Percentiles rank a stretch among this genome's conserved stretches.
These are phyloP conservation scores for Pseudogymnoascus verrucosus DNA, from an alignment of 2,329 filamentous ascomycete genomes.

Conservation along the genomic window DNA sequence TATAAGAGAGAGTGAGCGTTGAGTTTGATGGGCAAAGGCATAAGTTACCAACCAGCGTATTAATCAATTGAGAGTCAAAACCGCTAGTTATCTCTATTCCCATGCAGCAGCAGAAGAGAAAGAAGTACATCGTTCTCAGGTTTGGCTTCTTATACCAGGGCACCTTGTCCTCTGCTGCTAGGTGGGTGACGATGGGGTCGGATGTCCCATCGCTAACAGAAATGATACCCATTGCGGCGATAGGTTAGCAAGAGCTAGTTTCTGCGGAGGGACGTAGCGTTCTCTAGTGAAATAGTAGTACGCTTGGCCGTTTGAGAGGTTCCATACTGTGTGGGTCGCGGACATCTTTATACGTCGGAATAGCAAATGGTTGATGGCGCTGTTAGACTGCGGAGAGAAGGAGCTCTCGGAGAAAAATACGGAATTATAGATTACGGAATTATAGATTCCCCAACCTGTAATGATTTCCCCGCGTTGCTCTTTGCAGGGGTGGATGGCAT, in stretches of 20 bases:
- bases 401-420: background rate
- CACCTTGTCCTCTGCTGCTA: slow-evolving; percentile 32
- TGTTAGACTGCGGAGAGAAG: background rate
- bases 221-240: background rate
- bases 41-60: slow-evolving; percentile 31
- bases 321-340: background rate
- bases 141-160: slow-evolving; percentile 35
- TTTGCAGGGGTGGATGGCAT: background rate
- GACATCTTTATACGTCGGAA: background rate
- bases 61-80: slow-evolving; percentile 44
- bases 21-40: slow-evolving; percentile 13
- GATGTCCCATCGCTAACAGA: slow-evolving; percentile 10
- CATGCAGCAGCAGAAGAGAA: slow-evolving; percentile 40
- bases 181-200: slow-evolving; percentile 33
- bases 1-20: background rate
- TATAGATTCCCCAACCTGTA: background rate
- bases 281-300: background rate
- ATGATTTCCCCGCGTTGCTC: background rate
- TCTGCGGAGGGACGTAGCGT: background rate
- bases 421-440: background rate
- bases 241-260: background rate
- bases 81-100: slow-evolving; percentile 49
- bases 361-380: background rate
- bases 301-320: background rate
- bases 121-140: slow-evolving; percentile 31